Evolutionary conservation across 768 basidiomycete genomes (phyloP), one percentile per base, ranked within the genome.

Genomic region (Psilocybe tampanensis): DNA sequence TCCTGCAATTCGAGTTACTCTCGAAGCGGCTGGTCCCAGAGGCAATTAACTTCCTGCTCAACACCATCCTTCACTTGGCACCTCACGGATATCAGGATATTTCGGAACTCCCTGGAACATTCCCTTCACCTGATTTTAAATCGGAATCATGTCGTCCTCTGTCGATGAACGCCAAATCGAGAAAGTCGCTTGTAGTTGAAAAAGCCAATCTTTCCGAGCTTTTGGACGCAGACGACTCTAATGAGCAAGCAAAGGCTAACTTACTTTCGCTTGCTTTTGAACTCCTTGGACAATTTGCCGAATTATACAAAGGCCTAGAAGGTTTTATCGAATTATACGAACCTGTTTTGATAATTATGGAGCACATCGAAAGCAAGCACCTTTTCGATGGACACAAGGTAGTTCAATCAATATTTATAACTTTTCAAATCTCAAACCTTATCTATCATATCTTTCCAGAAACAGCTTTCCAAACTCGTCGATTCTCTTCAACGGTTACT

Each of bases 1-100:
- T 92, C 68, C 71, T 88, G 32, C 86, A 98, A 72, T 98, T 88
- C 65, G 96, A 98, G 74, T 68, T 72, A 36, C 72, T 92, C 23
- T 95, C 94, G 2, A 93, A 92, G 65, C 86, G 95, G 18, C 74
- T 95, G 23, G 84, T 95, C 3, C 97, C 97, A 0, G 97, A 99
- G 71, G 90, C 84, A 7, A 67, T 93, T 54, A 95, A 90, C 69
- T 97, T 98, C 71, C 65, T 91, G 42, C 71, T 86, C 33, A 89
- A 89, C 60, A 68, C 85, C 12, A 70, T 94, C 36, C 75, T 94
- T 29, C 84, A 91, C 66, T 80, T 98, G 13, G 83, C 86, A 2
- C 93, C 93, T 0, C 83, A 86, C 60, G 61, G 63, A 29, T 88
- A 83, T 62, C 67, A 73, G 29, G 72, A 75, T 60, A 64, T 68